Evolutionary conservation across 2,329 filamentous ascomycete species (phyloP).

Genomic region (Exophiala dermatitidis): DNA sequence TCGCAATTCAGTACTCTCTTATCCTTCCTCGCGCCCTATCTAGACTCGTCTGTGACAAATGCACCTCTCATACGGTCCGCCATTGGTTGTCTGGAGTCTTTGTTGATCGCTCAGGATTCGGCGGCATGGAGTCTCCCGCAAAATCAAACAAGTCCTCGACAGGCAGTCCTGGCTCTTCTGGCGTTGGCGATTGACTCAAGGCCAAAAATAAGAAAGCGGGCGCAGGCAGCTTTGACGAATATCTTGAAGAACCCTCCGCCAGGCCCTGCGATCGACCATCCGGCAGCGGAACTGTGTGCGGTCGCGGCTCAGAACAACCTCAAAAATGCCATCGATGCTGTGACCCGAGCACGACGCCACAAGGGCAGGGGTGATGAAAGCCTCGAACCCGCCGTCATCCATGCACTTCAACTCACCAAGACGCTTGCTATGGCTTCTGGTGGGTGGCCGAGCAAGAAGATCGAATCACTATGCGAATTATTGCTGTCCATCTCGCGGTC

Average conservation of each 20-base stretch:
- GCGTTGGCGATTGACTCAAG: constrained; percentile 77
- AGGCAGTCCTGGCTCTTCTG: constrained; percentile 79
- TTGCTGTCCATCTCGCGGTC: constrained; percentile 81
- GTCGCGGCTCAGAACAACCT: constrained; percentile 79
- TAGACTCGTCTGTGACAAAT: constrained; percentile 73
- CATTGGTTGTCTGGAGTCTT: constrained; percentile 87
- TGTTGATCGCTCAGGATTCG: constrained; percentile 81
- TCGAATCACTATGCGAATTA: constrained; percentile 83
- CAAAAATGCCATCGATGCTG: constrained; percentile 59
- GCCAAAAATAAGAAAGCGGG: constrained; percentile 89
- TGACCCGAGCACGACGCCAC: constrained; percentile 61
- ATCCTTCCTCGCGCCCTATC: constrained; percentile 71
- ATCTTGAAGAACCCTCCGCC: constrained; percentile 80
- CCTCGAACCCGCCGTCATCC: constrained; percentile 78
- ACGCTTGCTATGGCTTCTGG: constrained; percentile 77
- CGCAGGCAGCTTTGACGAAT: constrained; percentile 78
- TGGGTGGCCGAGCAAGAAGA: constrained; percentile 94
- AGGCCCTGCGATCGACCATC: constrained; percentile 87
- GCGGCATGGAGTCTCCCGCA: constrained; percentile 80
- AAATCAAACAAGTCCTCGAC: constrained; percentile 73
- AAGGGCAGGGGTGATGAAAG: constrained; percentile 47
- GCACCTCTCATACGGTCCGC: constrained; percentile 78
- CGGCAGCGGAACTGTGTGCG: constrained; percentile 91
- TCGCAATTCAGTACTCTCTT: constrained; percentile 95
- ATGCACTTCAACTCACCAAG: constrained; percentile 86